Percentiles rank a stretch among this genome's conserved stretches.
Evolutionary conservation across 768 basidiomycete genomes (phyloP).

Genomic region (Hygrophorus pudorinus): DNA sequence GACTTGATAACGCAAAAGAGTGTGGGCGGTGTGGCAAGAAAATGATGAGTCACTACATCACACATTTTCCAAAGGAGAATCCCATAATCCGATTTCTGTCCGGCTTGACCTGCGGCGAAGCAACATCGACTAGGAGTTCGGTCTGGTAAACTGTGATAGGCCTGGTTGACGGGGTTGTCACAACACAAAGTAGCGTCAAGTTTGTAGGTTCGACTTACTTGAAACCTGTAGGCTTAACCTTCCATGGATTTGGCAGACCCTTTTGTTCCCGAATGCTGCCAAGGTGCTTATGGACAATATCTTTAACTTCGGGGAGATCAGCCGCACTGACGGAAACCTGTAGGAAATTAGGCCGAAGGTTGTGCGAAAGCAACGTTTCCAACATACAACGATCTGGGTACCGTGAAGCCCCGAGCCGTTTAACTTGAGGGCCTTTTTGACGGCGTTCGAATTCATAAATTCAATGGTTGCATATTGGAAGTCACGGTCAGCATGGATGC

Average conservation of each 20-base stretch:
- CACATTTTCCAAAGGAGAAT: neutral
- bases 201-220: neutral
- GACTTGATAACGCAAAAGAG: neutral
- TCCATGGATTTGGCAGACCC: neutral
- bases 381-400: conserved; percentile 31
- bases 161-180: conserved; percentile 4
- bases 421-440: conserved; percentile 30
- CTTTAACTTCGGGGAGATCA: conserved; percentile 31
- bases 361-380: neutral
- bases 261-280: neutral
- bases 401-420: conserved; percentile 28
- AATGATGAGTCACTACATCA: neutral
- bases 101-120: neutral
- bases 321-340: conserved; percentile 27
- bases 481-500: conserved; percentile 19
- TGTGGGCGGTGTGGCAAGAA: neutral
- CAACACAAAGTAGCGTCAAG: no score
- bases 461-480: conserved; percentile 43
- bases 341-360: conserved; percentile 1
- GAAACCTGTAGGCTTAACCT: no score
- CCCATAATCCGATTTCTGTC: neutral
- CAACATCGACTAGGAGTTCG: neutral
- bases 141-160: no score
- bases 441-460: conserved; percentile 28
- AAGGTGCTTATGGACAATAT: conserved; percentile 17